These are phyloP conservation scores for Leccinum incarnatum DNA, from an alignment of 768 basidiomycete genomes.

Conservation along the genomic window DNA sequence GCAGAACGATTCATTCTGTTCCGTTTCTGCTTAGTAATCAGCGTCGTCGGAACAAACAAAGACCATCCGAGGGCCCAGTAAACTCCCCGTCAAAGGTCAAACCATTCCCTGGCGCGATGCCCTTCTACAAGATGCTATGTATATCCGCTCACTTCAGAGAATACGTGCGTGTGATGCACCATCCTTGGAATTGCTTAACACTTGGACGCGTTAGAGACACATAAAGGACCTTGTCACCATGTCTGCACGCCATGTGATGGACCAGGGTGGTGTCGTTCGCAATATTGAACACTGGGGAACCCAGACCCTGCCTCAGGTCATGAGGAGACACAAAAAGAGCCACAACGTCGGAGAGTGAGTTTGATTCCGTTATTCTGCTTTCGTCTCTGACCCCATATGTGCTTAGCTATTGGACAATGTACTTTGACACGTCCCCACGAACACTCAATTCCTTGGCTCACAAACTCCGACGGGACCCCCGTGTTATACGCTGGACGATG, in stretches of 20 bases:
- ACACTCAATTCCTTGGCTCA: constrained; percentile 62
- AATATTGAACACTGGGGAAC: constrained; percentile 74
- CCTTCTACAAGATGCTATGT: constrained; percentile 85
- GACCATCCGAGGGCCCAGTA: not conserved
- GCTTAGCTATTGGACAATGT: constrained; percentile 83
- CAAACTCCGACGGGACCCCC: constrained; percentile 74
- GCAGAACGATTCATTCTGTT: not conserved
- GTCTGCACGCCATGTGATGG: constrained; percentile 68
- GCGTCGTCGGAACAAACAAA: not conserved
- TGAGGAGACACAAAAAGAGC: constrained; percentile 58
- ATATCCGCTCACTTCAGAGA: constrained; percentile 72
- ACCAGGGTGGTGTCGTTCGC: constrained; percentile 80
- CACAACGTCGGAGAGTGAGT: constrained; percentile 77
- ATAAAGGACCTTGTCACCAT: constrained; percentile 73
- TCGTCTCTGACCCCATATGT: constrained; percentile 4
- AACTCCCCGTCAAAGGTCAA: not conserved
- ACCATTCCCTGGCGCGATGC: constrained; percentile 47
- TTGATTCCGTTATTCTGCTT: not conserved
- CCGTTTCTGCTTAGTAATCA: constrained; percentile 20
- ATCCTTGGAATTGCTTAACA: not conserved
- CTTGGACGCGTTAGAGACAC: constrained; percentile 46
- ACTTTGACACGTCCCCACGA: constrained; percentile 83
- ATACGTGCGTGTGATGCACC: constrained; percentile 51
- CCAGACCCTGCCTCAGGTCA: constrained; percentile 66
- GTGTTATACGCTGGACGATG: constrained; percentile 80